Evolutionary conservation across 495 filamentous ascomycete genomes (phyloP).

Genomic region (Hypomontagnella submonticulosa): DNA sequence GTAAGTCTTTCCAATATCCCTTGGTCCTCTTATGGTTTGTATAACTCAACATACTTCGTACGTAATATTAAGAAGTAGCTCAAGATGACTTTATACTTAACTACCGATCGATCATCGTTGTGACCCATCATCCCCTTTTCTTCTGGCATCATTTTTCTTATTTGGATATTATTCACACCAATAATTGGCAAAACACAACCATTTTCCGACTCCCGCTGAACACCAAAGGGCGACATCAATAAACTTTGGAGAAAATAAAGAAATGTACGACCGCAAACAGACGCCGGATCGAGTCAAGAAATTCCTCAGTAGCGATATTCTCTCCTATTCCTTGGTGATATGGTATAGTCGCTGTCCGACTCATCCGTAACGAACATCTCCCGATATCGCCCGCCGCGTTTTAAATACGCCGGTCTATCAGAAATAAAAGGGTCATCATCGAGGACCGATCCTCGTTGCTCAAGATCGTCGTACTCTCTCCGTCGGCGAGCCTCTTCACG

Average conservation of each 20-base stretch:
- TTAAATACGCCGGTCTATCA: conserved; percentile 4
- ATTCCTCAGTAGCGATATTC: conserved; percentile 10
- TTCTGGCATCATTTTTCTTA: too few species aligned
- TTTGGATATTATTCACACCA: too few species aligned
- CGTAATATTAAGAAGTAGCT: too few species aligned
- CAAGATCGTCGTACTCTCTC: conserved; percentile 25
- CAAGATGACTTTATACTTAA: too few species aligned
- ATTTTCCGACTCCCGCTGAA: too few species aligned
- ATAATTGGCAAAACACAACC: too few species aligned
- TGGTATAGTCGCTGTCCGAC: conserved; percentile 25
- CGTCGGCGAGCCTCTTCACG: conserved; percentile 15
- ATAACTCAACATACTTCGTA: too few species aligned
- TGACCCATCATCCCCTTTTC: neutral
- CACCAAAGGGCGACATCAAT: neutral
- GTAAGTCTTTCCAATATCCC: too few species aligned
- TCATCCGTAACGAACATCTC: conserved; percentile 20
- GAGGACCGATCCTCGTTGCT: conserved; percentile 30
- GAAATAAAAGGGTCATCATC: conserved; percentile 35
- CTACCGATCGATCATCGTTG: neutral
- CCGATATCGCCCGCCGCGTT: conserved; percentile 16
- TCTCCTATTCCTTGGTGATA: conserved; percentile 9
- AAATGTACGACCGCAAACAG: too few species aligned
- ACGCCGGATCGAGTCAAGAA: neutral
- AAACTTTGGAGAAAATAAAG: neutral
- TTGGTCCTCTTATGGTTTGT: too few species aligned